Evolutionary conservation across 768 basidiomycete genomes (phyloP), one percentile per base, ranked within the genome.

Genomic region (Mycena venus): DNA sequence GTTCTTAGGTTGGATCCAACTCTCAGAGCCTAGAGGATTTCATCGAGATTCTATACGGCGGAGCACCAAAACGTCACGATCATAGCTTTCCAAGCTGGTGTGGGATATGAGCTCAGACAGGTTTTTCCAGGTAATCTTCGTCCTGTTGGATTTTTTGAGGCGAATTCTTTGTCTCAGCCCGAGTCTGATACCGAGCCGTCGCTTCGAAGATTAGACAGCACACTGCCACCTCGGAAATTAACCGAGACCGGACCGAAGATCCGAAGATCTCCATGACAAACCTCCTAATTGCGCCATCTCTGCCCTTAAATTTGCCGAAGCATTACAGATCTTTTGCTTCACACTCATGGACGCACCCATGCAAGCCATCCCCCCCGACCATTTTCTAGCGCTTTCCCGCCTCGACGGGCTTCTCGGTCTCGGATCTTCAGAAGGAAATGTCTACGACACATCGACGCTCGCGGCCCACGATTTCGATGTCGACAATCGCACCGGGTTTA

Each of bases 391-490:
- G 11, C 84, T 83, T 19, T 80, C 83, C 25, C 86, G 83, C 53
- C 83, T 80, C 4, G 83, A 83, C 55, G 59, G 81, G 21, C 62
- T 82, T 3, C 65, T 83, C 10, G 81, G 79, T 3, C 65, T 83
- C 10, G 81, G 79, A 47, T 60, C 62, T 15, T 56, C 38, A 9
- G 79, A 78, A 19, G 80, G 81, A n/a, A n/a, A n/a, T 3, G 74
- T 75, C 23, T 79, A 85, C 53, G 90, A 91, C 73, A 90, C 89
- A 17, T 88, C 90, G 25, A 93, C 94, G 15, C 90, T 94, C 71
- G 93, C 94, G 12, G 92, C 93, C 3, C 93, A 94, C 76, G 94
- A 95, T 86, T 99, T 96, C 86, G 96, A 99, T 81, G 95, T 99
- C 72, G 96, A 97, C 81, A 92, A 93, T 12, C 87, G 91, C 19